Conservation (phyloP, 768 basidiomycete genomes). For the Baorangia bicolor region DNA sequence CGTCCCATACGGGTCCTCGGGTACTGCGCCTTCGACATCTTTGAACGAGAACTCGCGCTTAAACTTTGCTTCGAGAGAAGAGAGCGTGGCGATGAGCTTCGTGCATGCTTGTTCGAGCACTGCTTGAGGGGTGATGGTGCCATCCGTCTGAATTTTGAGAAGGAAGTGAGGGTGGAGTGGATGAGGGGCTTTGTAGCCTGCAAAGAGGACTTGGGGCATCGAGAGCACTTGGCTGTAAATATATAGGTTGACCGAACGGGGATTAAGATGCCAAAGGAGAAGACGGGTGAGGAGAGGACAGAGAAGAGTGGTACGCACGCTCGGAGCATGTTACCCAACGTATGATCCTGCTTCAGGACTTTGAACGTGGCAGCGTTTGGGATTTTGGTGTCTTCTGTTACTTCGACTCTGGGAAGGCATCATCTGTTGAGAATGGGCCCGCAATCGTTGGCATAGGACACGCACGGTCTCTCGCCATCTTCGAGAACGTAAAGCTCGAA, state of each 20-base stretch:
- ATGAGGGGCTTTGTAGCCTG: constrained; percentile 97
- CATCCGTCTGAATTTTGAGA: constrained; percentile 95
- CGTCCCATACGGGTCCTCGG: constrained; percentile 53
- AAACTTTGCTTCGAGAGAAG: constrained; percentile 71
- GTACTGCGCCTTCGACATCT: constrained; percentile 54
- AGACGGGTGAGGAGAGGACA: not conserved
- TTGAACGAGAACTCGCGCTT: constrained; percentile 81
- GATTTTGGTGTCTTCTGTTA: constrained; percentile 95
- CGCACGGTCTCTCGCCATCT: constrained; percentile 92
- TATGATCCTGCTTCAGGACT: constrained; percentile 96
- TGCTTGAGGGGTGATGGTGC: constrained; percentile 74
- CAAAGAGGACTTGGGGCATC: constrained; percentile 88
- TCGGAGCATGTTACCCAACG: constrained; percentile 94
- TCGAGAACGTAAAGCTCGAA: constrained; percentile 90
- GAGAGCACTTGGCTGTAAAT: constrained; percentile 78
- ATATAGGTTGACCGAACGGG: constrained; percentile 5
- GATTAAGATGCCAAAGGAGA: not conserved
- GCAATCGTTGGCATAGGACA: constrained; percentile 21
- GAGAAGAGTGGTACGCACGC: constrained; percentile 55
- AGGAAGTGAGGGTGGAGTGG: constrained; percentile 93
- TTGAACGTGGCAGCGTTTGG: constrained; percentile 96
- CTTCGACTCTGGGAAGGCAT: constrained; percentile 64
- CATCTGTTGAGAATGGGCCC: not conserved
- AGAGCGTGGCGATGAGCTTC: constrained; percentile 71
- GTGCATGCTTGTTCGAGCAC: constrained; percentile 83